These are phyloP conservation scores for Boletellus dicymbophilus DNA, from an alignment of 1,284 basidiomycete species.

Conservation along the genomic window DNA sequence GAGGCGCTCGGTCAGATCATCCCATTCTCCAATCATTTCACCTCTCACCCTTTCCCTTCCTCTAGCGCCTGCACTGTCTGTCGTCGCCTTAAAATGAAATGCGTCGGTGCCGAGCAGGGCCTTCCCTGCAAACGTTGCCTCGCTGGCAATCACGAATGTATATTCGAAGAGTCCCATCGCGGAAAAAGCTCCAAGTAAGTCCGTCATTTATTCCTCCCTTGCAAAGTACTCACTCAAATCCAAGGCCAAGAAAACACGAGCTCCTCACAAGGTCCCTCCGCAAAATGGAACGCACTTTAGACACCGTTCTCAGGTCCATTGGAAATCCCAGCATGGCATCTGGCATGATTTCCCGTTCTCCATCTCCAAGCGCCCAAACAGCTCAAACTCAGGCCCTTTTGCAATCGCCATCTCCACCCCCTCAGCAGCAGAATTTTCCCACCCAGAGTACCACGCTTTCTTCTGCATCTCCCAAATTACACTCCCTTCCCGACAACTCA, in stretches of 20 bases:
- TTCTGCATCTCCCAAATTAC: conserved; percentile 68
- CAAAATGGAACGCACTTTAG: conserved; percentile 92
- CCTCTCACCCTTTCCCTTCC: conserved; percentile 11
- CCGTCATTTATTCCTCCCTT: conserved; percentile 13
- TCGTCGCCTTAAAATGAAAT: conserved; percentile 97
- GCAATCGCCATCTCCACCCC: conserved; percentile 58
- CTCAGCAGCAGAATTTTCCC: conserved; percentile 22
- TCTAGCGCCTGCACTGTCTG: conserved; percentile 90
- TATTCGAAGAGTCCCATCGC: conserved; percentile 94
- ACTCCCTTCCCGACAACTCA: conserved; percentile 88
- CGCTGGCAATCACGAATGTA: conserved; percentile 84
- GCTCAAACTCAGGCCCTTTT: conserved; percentile 62
- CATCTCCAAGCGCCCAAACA: conserved; percentile 63
- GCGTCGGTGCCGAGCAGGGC: conserved; percentile 90
- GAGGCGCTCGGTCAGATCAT: conserved; percentile 75
- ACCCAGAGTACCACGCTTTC: conserved; percentile 20
- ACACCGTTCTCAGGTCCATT: conserved; percentile 83
- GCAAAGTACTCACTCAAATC: conserved; percentile 32
- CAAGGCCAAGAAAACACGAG: conserved; percentile 76
- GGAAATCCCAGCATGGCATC: conserved; percentile 78
- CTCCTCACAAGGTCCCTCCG: conserved; percentile 84
- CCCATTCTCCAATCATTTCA: neutral
- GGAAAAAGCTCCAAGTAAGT: conserved; percentile 89
- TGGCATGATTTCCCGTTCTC: conserved; percentile 80
- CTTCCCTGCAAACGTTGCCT: conserved; percentile 89